Conservation (phyloP, 495 filamentous ascomycete genomes). For the Schizothecium vesticola region DNA sequence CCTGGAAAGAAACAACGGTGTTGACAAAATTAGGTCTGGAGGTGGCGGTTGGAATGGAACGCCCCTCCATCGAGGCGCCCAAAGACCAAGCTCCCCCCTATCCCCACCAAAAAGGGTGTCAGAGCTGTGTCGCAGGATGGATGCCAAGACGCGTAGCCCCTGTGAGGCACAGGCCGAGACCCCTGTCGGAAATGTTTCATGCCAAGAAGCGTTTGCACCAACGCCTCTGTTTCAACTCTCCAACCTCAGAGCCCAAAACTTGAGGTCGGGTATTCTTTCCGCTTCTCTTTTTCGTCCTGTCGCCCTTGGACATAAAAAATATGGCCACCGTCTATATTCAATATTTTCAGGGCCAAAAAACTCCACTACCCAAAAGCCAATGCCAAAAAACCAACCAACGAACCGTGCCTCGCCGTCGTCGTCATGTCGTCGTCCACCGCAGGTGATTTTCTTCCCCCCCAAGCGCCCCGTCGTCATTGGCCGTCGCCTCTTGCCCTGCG, state of each 20-base stretch:
- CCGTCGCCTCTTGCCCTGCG: background rate
- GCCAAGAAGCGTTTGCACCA: background rate
- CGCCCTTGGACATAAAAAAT: background rate
- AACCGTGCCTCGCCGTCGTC: background rate
- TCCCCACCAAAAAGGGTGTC: constrained; percentile 3
- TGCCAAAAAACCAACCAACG: background rate
- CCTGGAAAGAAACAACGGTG: background rate
- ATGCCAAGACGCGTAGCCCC: background rate
- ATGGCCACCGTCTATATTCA: background rate
- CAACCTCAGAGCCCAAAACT: background rate
- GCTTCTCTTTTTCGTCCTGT: background rate
- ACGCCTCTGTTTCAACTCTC: background rate
- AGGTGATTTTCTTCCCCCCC: background rate
- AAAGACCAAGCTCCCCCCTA: background rate
- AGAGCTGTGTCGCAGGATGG: constrained; percentile 7
- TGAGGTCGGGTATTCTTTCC: background rate
- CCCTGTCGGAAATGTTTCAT: background rate
- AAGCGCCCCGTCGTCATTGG: background rate
- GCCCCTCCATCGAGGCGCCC: background rate
- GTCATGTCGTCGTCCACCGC: background rate
- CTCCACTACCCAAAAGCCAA: no score
- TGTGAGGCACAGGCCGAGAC: background rate
- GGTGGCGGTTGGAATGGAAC: constrained; percentile 1
- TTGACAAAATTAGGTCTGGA: background rate
- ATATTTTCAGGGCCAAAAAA: background rate